Conservation (phyloP, 306 rosid genomes). For the Astragalus membranaceus region DNA sequence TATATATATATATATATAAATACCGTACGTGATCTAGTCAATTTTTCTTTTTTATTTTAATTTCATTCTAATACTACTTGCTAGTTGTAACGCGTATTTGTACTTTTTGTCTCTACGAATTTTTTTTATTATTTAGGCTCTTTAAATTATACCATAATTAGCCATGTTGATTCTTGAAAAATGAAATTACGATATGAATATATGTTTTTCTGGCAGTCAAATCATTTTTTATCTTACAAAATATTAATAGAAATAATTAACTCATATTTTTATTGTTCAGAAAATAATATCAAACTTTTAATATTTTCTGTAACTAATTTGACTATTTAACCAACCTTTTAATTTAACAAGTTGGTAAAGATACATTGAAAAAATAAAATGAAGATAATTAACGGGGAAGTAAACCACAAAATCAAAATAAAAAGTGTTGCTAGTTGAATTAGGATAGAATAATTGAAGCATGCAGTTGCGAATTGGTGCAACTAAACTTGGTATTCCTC, state of each 20-base stretch:
- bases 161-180: neutral
- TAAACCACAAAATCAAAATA: neutral
- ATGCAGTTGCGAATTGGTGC: constrained; percentile 23
- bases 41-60: neutral
- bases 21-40: neutral
- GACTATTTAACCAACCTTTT: neutral
- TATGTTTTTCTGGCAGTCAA: neutral
- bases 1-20: too few species aligned
- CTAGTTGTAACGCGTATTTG: neutral
- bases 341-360: neutral
- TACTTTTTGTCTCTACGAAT: neutral
- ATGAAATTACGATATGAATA: too few species aligned
- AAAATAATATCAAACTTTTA: too few species aligned
- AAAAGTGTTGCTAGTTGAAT: neutral
- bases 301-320: neutral
- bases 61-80: neutral
- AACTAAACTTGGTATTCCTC: neutral
- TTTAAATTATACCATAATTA: neutral
- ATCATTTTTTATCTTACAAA: neutral
- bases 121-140: neutral
- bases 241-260: too few species aligned
- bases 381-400: neutral
- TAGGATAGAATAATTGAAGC: neutral
- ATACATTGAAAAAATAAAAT: neutral
- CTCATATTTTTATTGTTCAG: too few species aligned